Percentiles rank a stretch among this genome's conserved stretches.
phyloP scores from a whole-genome alignment of 2,329 filamentous ascomycete genomes.

The Diplocarpon rosae region DNA sequence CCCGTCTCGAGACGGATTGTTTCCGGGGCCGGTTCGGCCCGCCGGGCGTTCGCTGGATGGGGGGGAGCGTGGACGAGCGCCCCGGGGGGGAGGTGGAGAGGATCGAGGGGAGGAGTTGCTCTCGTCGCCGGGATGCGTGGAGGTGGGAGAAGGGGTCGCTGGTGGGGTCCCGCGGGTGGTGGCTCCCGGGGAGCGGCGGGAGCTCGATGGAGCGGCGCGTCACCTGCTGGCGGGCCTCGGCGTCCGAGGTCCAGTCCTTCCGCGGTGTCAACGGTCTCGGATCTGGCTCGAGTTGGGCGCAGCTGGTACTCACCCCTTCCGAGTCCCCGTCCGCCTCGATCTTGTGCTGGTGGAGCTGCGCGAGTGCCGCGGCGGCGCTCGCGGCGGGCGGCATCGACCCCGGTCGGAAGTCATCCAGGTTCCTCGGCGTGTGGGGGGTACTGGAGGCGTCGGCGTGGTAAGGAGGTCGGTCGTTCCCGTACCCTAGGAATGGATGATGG shows the following conservation, averaged over 20 bases:
- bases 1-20: slow-evolving; percentile 73
- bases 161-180: slow-evolving; percentile 35
- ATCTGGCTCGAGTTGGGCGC: slow-evolving; percentile 1
- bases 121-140: slow-evolving; percentile 47
- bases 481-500: slow-evolving; percentile 31
- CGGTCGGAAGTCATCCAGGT: slow-evolving; percentile 54
- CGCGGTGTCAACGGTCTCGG: slow-evolving; percentile 9
- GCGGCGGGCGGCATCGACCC: slow-evolving; percentile 54
- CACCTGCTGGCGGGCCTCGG: slow-evolving; percentile 51
- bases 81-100: slow-evolving; percentile 72
- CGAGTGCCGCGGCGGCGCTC: slow-evolving; percentile 75
- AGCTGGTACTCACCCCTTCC: slow-evolving; percentile 50
- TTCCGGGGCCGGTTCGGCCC: slow-evolving; percentile 68
- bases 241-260: slow-evolving; percentile 63
- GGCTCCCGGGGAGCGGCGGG: slow-evolving; percentile 49
- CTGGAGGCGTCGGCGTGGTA: slow-evolving; percentile 58
- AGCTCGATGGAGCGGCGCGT: slow-evolving; percentile 58
- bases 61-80: slow-evolving; percentile 78
- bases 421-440: slow-evolving; percentile 57
- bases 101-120: slow-evolving; percentile 74
- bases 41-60: slow-evolving; percentile 57
- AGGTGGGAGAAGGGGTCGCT: slow-evolving; percentile 62
- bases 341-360: slow-evolving; percentile 73
- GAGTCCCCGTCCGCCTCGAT: slow-evolving; percentile 68
- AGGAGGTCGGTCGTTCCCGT: slow-evolving; percentile 51